These are phyloP conservation scores for Eucalyptus paniculata DNA, from an alignment of 345 rosid species.

Conservation along the genomic window DNA sequence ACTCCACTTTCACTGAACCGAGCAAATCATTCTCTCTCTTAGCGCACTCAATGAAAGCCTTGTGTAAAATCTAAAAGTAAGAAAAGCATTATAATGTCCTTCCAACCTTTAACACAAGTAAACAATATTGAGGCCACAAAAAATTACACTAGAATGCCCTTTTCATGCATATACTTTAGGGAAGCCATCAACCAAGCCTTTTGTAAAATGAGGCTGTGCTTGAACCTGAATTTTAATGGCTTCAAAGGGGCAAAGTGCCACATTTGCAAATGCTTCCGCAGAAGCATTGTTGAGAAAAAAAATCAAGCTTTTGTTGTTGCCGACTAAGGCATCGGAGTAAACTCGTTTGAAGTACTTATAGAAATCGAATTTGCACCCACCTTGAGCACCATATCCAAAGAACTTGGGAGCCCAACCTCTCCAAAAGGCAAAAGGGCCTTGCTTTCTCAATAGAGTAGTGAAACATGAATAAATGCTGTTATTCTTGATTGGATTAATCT, in stretches of 20 bases:
- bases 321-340: constrained; percentile 19
- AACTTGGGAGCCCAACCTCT: constrained; percentile 45
- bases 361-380: constrained; percentile 47
- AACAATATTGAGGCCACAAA: not conserved
- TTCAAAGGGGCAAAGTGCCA: constrained; percentile 56
- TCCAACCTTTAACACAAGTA: not conserved
- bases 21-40: too few relatives aligned
- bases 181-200: constrained; percentile 46
- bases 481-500: constrained; percentile 51
- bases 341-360: constrained; percentile 46
- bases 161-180: constrained; percentile 33
- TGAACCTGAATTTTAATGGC: constrained; percentile 52
- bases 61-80: too few relatives aligned
- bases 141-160: constrained; percentile 38
- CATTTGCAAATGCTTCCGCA: constrained; percentile 50
- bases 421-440: constrained; percentile 12
- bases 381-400: constrained; percentile 49
- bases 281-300: constrained; percentile 49
- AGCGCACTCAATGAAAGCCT: too few relatives aligned
- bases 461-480: constrained; percentile 30
- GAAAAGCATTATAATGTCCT: too few relatives aligned
- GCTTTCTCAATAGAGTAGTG: constrained; percentile 39
- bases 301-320: constrained; percentile 12
- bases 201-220: constrained; percentile 41
- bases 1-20: too few relatives aligned